Evolutionary conservation across 371 early-diverging fungal species (phyloP).

Genomic region (Syncephalis plumigaleata): DNA sequence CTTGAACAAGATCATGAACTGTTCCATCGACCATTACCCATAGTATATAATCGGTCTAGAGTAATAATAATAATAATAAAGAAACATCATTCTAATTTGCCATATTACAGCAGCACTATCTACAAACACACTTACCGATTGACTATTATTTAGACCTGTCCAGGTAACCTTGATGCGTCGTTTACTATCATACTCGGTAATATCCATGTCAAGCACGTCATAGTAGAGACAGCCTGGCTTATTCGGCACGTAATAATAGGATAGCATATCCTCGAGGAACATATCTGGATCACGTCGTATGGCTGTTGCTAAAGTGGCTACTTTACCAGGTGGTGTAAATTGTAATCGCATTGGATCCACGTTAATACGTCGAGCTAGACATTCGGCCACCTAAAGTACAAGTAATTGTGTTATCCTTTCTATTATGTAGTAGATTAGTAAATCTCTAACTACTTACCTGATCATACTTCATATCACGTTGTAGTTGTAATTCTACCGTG

Average conservation of each 20-base stretch:
- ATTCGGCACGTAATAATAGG: conserved; percentile 7
- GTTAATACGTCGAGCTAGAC: conserved; percentile 31
- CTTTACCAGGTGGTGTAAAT: conserved; percentile 23
- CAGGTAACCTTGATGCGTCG: conserved; percentile 32
- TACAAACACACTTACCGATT: conserved; percentile 12
- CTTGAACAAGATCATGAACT: conserved; percentile 37
- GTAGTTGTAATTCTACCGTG: conserved; percentile 28
- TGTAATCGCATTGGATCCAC: conserved; percentile 48
- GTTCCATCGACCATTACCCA: conserved; percentile 33
- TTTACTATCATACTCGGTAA: conserved; percentile 69
- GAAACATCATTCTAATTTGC: conserved; percentile 5
- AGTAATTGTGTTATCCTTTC: conserved; percentile 4
- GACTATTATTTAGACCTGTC: conserved; percentile 26
- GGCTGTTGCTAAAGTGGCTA: conserved; percentile 17
- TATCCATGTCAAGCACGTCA: conserved; percentile 61
- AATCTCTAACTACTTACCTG: conserved; percentile 9
- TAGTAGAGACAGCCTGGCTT: conserved; percentile 32
- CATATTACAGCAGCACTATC: neutral
- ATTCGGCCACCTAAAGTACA: conserved; percentile 14
- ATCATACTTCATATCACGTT: conserved; percentile 48
- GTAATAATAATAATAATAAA: conserved; percentile 12
- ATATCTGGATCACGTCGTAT: conserved; percentile 25
- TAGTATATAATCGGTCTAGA: conserved; percentile 21
- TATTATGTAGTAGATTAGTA: neutral
- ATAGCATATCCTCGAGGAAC: conserved; percentile 42